Evolutionary conservation across 2,329 filamentous ascomycete genomes (phyloP).

Genomic region (Penicillium sp.): DNA sequence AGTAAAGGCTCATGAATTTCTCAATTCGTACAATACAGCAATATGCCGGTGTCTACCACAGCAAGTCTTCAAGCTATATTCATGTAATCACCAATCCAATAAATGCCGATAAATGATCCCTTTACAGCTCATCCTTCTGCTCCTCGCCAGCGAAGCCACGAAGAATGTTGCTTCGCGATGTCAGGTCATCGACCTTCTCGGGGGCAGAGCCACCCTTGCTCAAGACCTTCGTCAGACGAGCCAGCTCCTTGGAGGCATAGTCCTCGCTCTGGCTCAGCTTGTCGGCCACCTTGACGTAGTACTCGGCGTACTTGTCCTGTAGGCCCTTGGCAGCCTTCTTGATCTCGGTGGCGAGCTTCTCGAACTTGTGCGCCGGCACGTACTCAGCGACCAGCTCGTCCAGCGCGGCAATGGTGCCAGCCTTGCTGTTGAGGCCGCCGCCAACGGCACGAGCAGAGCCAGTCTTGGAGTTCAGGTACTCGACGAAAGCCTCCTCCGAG

Average conservation of each 20-base stretch:
- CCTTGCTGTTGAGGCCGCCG: conserved; percentile 72
- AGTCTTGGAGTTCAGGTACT: conserved; percentile 82
- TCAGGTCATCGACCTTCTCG: conserved; percentile 84
- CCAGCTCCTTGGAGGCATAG: conserved; percentile 81
- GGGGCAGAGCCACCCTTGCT: conserved; percentile 81
- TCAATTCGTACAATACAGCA: conserved; percentile 9
- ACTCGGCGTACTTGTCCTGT: conserved; percentile 80
- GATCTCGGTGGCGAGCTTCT: conserved; percentile 66
- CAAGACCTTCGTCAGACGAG: conserved; percentile 73
- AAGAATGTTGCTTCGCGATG: conserved; percentile 82
- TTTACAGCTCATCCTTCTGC: conserved; percentile 69
- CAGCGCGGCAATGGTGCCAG: conserved; percentile 77
- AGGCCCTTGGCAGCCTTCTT: conserved; percentile 67
- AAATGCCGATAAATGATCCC: conserved; percentile 6
- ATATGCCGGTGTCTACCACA: conserved; percentile 1
- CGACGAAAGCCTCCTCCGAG: conserved; percentile 69
- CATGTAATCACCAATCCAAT: conserved; percentile 16
- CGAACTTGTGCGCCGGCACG: conserved; percentile 58
- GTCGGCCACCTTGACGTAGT: conserved; percentile 88
- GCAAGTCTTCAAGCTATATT: conserved; percentile 1
- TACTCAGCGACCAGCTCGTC: conserved; percentile 75
- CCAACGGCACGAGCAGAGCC: conserved; percentile 81
- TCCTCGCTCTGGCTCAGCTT: conserved; percentile 76
- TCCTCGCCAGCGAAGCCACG: conserved; percentile 67
- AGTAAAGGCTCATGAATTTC: no score